Base-by-base conservation (phyloP, 371 early-diverging fungal genomes). In the Apophysomyces trapeziformis region DNA sequence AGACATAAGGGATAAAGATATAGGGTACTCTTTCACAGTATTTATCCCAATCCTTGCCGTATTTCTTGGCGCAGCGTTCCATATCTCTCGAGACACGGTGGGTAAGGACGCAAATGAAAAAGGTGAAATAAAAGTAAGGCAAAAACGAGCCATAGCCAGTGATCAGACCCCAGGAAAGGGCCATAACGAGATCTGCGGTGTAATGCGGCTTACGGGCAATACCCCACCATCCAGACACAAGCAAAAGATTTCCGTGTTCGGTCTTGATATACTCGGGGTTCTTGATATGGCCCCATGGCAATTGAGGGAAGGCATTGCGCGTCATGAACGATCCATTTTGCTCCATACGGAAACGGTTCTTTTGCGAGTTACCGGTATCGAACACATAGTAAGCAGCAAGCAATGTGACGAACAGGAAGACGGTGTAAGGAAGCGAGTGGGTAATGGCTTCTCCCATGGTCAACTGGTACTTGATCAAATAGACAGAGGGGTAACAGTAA, bases 191-290 rank as follows among this genome's bases (percentile, higher is more conserved):
- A 75, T 96, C 96, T 36, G 89, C 92, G 43, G 89, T 84, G 77
- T 96, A 95, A 72, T 96, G 93, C 57, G 93, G 89, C 79, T 96
- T 91, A 60, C 95, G 82, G 8, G 89, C 92, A 59, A 87, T 67
- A 16, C 94, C 94, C 92, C 94, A 96, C 94, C 95, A 96, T 21
- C 96, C 96, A 43, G 80, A 78, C 12, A 90, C 86, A 16, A 96
- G 78, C 66, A 96, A 82, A 65, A 86, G 78, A 77, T 87, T 88
- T 43, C 95, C 95, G 47, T 89, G 82, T 70, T 85, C 76, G 13
- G 95, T 95, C 64, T 86, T 80, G 67, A 95, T 87, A 72, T 80
- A 93, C 66, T 87, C 86, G 57, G 93, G 87, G 75, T 93, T 79
- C 87, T 81, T 75, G 66, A 94, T 80, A 38, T 81, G 82, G 41